Evolutionary conservation across 2,329 filamentous ascomycete genomes (phyloP).

Genomic region (Elsinoe arachidis): DNA sequence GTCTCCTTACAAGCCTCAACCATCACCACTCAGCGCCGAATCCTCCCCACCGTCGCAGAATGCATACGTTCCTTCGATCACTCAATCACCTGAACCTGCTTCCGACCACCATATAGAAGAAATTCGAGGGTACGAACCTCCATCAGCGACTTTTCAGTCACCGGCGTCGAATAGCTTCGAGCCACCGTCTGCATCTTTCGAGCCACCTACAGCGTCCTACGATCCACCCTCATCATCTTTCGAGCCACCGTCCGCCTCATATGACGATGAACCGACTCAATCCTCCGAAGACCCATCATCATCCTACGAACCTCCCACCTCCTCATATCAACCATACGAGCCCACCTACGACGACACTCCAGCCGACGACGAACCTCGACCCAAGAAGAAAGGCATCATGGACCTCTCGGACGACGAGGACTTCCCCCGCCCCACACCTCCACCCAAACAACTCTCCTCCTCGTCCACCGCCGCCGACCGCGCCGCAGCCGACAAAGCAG

Average conservation of each 20-base stretch:
- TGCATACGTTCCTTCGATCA: background rate
- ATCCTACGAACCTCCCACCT: slow-evolving; percentile 51
- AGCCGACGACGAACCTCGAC: slow-evolving; percentile 36
- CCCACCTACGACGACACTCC: slow-evolving; percentile 43
- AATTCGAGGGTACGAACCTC: background rate
- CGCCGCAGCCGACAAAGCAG: slow-evolving; percentile 60
- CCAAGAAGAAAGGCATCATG: slow-evolving; percentile 70
- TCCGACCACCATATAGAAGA: background rate
- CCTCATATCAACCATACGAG: slow-evolving; percentile 41
- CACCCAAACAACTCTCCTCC: slow-evolving; percentile 15
- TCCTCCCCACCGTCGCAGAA: slow-evolving; percentile 4
- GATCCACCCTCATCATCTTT: slow-evolving; percentile 25
- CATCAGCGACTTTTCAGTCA: background rate
- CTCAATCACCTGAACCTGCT: background rate
- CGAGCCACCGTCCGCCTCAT: slow-evolving; percentile 30
- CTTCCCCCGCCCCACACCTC: slow-evolving; percentile 38
- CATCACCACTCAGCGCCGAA: slow-evolving; percentile 9
- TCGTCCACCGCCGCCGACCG: slow-evolving; percentile 44
- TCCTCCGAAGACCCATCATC: slow-evolving; percentile 15
- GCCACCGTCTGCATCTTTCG: slow-evolving; percentile 5
- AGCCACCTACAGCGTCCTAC: slow-evolving; percentile 8
- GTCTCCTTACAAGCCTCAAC: slow-evolving; percentile 10
- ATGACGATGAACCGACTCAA: slow-evolving; percentile 21
- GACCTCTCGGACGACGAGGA: slow-evolving; percentile 74
- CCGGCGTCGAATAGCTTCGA: slow-evolving; percentile 6